Base-by-base conservation (phyloP, 1,284 basidiomycete species). In the Grifola frondosa region DNA sequence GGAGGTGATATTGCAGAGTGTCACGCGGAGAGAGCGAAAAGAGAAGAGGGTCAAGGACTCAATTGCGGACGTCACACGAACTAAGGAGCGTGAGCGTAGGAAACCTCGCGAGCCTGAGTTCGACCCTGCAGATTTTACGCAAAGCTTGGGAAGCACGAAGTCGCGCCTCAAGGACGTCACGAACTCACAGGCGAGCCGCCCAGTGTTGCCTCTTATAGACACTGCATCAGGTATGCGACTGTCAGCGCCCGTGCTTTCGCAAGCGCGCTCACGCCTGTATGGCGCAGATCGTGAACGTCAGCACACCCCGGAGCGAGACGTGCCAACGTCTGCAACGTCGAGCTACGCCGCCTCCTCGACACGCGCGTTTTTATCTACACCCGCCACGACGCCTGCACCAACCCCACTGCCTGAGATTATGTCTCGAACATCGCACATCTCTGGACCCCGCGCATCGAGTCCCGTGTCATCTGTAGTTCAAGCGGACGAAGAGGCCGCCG, bases 121-220 rank as follows among this genome's bases (percentile, higher is more conserved):
- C n/a, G 69, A 70, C 34, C 56, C 58, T 40, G 57, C 54, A 37
- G 62, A 62, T 41, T 48, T 49, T 29, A 45, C 48, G 11, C 61
- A 64, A 46, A n/a, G n/a, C n/a, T n/a, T n/a, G n/a, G 65, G 63
- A 44, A 66, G 69, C 53, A n/a, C n/a, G n/a, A 77, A 77, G 55
- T 64, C 65, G 37, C 77, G 70, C 59, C 63, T 84, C 42, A 81
- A 81, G 65, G 82, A 85, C 57, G 77, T 84, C 51, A 83, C 80
- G 21, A 84, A 84, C 60, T 74, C 78, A 9, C 69, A 67, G 21
- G 64, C 63, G 50, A 62, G 59, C 35, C 69, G 64, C 40, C 46
- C 61, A 16, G 54, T 52, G 4, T 57, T 74, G 33, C 62, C 68
- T 13, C 63, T 60, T 23, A 54, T 71, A 29, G 70, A 74, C 49